These are phyloP conservation scores for Cyberlindnera amylophila DNA, from an alignment of 805 yeast species.

Conservation along the genomic window DNA sequence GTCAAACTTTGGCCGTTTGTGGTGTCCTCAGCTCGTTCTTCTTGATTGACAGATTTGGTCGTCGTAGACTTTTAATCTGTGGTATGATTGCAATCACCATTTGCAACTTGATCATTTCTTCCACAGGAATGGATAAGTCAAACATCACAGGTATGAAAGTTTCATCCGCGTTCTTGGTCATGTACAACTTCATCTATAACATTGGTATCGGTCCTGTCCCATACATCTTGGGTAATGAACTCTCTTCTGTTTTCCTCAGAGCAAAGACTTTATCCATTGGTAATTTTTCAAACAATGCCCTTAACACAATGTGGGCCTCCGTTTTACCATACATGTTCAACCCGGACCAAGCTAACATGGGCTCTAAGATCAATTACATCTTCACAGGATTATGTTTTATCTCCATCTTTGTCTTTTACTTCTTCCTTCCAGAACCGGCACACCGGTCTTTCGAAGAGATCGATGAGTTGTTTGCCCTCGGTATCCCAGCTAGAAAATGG, in stretches of 20 bases:
- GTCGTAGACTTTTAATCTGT: conserved; percentile 27
- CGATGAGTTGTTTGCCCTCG: conserved; percentile 43
- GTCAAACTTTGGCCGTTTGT: conserved; percentile 30
- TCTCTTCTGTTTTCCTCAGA: conserved; percentile 36
- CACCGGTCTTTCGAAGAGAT: conserved; percentile 52
- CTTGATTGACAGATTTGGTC: conserved; percentile 29
- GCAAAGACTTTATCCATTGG: conserved; percentile 35
- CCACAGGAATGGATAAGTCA: conserved; percentile 20
- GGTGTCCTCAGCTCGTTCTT: conserved; percentile 32
- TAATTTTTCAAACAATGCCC: conserved; percentile 27
- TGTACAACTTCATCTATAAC: conserved; percentile 32
- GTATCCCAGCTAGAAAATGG: conserved; percentile 29
- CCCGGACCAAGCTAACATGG: conserved; percentile 37
- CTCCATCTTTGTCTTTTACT: conserved; percentile 37
- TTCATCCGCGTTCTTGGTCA: conserved; percentile 26
- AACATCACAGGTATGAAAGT: conserved; percentile 19
- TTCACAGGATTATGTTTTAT: conserved; percentile 35
- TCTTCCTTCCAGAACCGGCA: conserved; percentile 51
- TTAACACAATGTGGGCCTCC: conserved; percentile 32
- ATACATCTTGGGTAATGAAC: conserved; percentile 34
- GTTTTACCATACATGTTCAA: conserved; percentile 45
- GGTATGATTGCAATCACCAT: conserved; percentile 29
- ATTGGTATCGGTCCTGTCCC: conserved; percentile 36
- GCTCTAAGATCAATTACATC: conserved; percentile 41
- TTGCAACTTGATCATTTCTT: conserved; percentile 26